Evolutionary conservation across 108 stramenopile species (phyloP), one percentile per base, ranked within the genome.

Genomic region (Skeletonema grethae): DNA sequence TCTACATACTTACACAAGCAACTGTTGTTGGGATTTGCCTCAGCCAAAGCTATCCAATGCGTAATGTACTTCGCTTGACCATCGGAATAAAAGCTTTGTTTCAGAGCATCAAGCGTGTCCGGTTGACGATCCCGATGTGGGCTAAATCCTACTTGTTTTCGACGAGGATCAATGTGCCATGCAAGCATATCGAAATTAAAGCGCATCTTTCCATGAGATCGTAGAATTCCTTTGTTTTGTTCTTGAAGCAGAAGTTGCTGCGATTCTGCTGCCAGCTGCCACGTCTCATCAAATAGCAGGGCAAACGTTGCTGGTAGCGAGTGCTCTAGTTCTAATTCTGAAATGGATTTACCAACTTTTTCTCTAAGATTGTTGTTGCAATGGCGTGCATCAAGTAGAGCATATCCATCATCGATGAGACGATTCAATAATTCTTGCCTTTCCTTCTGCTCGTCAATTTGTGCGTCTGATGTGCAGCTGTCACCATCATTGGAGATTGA

Each of bases 91-190:
- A 80, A 84, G 60, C 78, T 80, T 25, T 36, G 20, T 32, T 55
- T 36, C 4, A 72, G 35, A 35, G 63, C 69, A n/a, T 57, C 18
- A 38, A 65, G 65, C 28, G 43, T 63, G 11, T 78, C 83, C 15
- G 89, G 89, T 74, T 90, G 89, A n/a, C 89, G 80, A 79, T 90
- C 89, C 16, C 89, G 83, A 64, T 90, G 89, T 3, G 89, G 87
- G 62, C 76, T 79, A 63, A 92, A 92, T 13, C 91, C 91, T 6
- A 78, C 41, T 43, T 53, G 60, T 12, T 80, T 74, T 9, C 70
- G 70, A 29, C 58, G 38, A 31, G 84, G 80, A 65, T 85, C 84
- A 72, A 92, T 85, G 55, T 88, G 83, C 87, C 88, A 92, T 6
- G 91, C 91, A 15, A 92, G 62, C 18, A 92, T 62, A 66, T 92